phyloP scores from a whole-genome alignment of 2,329 filamentous ascomycete genomes.

The Corniculantispora saksenae region DNA sequence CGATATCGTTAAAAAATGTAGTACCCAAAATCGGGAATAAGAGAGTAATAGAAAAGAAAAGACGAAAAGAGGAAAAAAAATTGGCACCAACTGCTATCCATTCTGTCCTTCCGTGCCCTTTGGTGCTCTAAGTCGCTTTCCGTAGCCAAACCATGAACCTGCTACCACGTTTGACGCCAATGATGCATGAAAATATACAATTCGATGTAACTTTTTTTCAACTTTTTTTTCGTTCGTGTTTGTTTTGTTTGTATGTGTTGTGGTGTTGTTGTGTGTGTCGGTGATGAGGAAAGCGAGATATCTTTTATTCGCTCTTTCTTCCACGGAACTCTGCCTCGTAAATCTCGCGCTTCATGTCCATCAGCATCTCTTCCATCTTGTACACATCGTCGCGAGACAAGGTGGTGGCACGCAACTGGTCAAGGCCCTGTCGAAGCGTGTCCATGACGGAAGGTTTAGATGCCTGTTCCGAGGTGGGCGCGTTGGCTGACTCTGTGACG shows the following conservation, averaged over 20 bases:
- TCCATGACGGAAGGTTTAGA: constrained; percentile 30
- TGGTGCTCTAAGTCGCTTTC: not conserved
- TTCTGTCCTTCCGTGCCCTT: not conserved
- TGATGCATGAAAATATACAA: constrained; percentile 19
- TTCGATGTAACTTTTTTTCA: not conserved
- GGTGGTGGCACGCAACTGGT: constrained; percentile 58
- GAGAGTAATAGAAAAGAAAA: not conserved
- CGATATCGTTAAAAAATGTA: constrained; percentile 1
- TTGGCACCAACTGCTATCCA: not conserved
- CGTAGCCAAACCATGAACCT: constrained; percentile 13
- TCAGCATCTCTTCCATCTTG: constrained; percentile 74
- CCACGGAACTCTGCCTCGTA: constrained; percentile 68
- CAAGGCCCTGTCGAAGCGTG: constrained; percentile 45
- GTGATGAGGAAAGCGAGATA: not conserved
- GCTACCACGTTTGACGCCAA: constrained; percentile 11
- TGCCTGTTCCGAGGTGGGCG: constrained; percentile 10
- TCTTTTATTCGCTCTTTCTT: constrained; percentile 28
- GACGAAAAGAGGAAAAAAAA: not conserved
- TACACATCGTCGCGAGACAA: constrained; percentile 67
- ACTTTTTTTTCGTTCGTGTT: not conserved
- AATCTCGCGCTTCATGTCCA: constrained; percentile 74
- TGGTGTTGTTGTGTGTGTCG: not conserved
- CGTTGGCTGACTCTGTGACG: constrained; percentile 4
- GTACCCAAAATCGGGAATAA: not conserved
- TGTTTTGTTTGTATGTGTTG: not conserved